These are phyloP conservation scores for Mychonastes homosphaera DNA, from an alignment of 139 green algal species.

Conservation along the genomic window DNA sequence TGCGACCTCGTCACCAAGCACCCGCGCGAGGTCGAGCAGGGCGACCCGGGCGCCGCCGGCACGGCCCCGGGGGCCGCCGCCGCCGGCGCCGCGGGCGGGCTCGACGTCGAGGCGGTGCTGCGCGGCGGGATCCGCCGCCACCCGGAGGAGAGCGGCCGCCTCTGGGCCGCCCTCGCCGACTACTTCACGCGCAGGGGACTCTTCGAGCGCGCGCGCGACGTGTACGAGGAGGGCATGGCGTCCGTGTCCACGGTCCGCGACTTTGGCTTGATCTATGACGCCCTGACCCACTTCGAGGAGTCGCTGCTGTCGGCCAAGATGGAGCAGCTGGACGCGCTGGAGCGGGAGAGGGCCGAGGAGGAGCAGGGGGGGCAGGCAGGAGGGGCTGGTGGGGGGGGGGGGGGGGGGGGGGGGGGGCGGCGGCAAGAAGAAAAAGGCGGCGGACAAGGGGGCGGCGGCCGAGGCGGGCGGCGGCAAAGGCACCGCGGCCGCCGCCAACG, in stretches of 20 bases:
- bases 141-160: conserved; percentile 84
- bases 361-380: too few species aligned
- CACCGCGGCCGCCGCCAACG: too few species aligned
- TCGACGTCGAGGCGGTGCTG: conserved; percentile 76
- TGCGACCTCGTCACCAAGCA: conserved; percentile 93
- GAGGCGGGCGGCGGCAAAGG: too few species aligned
- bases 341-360: conserved; percentile 31
- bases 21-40: conserved; percentile 55
- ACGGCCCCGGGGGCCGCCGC: too few species aligned
- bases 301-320: conserved; percentile 62
- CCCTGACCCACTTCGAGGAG: conserved; percentile 89
- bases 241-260: conserved; percentile 77
- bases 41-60: too few species aligned
- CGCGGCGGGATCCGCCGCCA: conserved; percentile 74
- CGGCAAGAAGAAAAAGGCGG: too few species aligned
- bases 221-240: conserved; percentile 92
- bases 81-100: conserved; percentile 31
- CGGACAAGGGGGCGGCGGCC: too few species aligned
- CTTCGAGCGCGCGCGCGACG: conserved; percentile 92
- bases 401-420: too few species aligned
- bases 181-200: conserved; percentile 91
- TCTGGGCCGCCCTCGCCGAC: conserved; percentile 93
- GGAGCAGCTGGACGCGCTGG: conserved; percentile 11
- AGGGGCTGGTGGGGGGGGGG: too few species aligned
- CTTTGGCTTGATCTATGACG: conserved; percentile 97